phyloP scores from a whole-genome alignment of 208 protist species.

The Crithidia fasciculata region DNA sequence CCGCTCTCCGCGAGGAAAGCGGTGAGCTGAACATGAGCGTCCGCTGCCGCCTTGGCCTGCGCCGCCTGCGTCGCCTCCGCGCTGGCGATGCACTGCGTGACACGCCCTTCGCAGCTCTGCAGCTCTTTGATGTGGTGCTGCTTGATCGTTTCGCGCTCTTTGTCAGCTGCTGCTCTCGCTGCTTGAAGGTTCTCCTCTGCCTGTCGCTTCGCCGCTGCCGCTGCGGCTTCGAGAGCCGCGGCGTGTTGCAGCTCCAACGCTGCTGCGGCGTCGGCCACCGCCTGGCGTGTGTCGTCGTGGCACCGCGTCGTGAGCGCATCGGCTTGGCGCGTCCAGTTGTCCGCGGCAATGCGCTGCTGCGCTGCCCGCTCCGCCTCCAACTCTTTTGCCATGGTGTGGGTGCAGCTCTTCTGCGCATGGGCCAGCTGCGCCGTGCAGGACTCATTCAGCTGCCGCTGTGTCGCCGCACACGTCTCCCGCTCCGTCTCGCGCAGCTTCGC shows the following conservation, averaged over 20 bases:
- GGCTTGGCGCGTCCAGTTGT: slow-evolving; percentile 6
- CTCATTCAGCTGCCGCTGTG: slow-evolving; percentile 10
- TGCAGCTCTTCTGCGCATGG: neutral
- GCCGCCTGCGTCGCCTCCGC: neutral
- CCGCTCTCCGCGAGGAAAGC: slow-evolving; percentile 9
- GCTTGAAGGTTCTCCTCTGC: neutral
- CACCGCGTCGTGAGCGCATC: slow-evolving; percentile 17
- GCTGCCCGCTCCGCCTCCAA: slow-evolving; percentile 14
- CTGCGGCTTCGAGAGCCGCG: neutral
- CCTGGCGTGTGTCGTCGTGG: neutral
- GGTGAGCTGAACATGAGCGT: slow-evolving; percentile 2
- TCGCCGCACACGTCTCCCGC: slow-evolving; percentile 4
- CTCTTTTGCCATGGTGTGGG: neutral
- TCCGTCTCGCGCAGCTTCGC: neutral
- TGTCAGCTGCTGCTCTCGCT: neutral
- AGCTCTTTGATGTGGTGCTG: slow-evolving; percentile 9
- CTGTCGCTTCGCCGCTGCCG: neutral
- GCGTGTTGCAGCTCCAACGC: slow-evolving; percentile 5
- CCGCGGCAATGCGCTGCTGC: neutral
- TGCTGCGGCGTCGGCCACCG: neutral
- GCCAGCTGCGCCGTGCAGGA: slow-evolving; percentile 10
- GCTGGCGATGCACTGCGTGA: slow-evolving; percentile 3
- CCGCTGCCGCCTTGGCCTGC: slow-evolving; percentile 1
- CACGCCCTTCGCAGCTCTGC: slow-evolving; percentile 8
- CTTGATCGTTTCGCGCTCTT: neutral